Percentiles rank a stretch among this genome's conserved stretches.
Conservation (phyloP, 2,329 filamentous ascomycete genomes). For the Amylocarpus encephaloides region DNA sequence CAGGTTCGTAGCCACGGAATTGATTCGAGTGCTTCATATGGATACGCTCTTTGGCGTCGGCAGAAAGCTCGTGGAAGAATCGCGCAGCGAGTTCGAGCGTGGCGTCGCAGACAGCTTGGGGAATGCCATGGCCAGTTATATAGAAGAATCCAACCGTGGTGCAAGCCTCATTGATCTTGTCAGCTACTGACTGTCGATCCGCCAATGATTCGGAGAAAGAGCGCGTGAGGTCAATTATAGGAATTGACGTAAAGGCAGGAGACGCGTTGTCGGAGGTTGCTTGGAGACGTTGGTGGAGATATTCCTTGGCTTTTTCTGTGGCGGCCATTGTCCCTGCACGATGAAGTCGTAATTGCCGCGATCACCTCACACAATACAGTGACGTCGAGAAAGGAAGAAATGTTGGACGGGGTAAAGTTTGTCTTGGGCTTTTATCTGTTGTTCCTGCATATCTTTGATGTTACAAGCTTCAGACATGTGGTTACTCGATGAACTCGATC, state of each 20-base stretch:
- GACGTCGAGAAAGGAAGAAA: no score
- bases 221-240: constrained; percentile 27
- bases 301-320: not conserved
- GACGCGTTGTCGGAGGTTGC: no score
- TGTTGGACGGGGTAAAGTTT: no score
- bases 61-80: constrained; percentile 42
- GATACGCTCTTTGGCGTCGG: constrained; percentile 38
- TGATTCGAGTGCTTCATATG: constrained; percentile 35
- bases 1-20: constrained; percentile 43
- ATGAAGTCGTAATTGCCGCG: no score
- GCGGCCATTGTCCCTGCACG: not conserved
- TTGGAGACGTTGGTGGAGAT: not conserved
- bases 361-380: no score
- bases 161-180: constrained; percentile 27
- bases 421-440: no score
- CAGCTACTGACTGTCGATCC: constrained; percentile 23
- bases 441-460: no score
- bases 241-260: constrained; percentile 24
- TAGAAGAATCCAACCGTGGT: constrained; percentile 30
- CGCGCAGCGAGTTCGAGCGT: constrained; percentile 37
- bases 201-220: constrained; percentile 26
- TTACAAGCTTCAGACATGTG: no score
- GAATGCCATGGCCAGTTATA: constrained; percentile 42
- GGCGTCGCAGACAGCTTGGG: constrained; percentile 34
- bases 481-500: no score